Percentiles rank a stretch among this genome's conserved stretches.
These are phyloP conservation scores for Knufia fluminis DNA, from an alignment of 2,329 filamentous ascomycete species.

Conservation along the genomic window DNA sequence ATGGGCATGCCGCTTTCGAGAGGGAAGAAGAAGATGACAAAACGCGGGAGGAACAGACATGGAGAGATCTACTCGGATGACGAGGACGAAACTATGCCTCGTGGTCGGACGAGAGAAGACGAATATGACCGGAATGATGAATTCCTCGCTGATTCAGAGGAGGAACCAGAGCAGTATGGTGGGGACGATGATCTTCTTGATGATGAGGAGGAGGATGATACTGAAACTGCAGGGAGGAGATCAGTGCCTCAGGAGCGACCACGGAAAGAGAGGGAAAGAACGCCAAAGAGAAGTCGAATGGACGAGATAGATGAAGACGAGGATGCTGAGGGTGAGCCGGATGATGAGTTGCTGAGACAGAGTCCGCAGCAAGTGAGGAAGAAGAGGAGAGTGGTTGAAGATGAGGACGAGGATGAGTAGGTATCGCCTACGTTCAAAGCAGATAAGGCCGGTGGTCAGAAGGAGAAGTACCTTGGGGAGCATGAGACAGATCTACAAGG, in stretches of 20 bases:
- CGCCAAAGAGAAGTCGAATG: conserved; percentile 11
- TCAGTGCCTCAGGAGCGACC: conserved; percentile 19
- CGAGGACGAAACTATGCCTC: conserved; percentile 39
- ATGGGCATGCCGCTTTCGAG: conserved; percentile 37
- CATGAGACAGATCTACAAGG: background rate
- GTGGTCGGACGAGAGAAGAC: conserved; percentile 54
- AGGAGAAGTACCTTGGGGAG: background rate
- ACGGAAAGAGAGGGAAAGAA: conserved; percentile 14
- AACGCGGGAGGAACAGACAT: conserved; percentile 33
- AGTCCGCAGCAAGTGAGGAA: conserved; percentile 19
- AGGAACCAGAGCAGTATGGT: conserved; percentile 38
- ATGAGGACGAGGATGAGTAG: conserved; percentile 21
- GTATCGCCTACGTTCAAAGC: background rate
- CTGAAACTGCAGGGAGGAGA: conserved; percentile 24
- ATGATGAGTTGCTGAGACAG: conserved; percentile 12
- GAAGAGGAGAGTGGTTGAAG: conserved; percentile 22
- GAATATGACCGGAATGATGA: conserved; percentile 76
- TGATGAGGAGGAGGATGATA: conserved; percentile 30
- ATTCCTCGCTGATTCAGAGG: conserved; percentile 53
- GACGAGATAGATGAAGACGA: conserved; percentile 15
- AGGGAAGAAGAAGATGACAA: conserved; percentile 26
- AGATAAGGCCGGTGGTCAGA: background rate
- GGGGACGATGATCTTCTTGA: conserved; percentile 36
- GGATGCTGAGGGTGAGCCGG: conserved; percentile 16
- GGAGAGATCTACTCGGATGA: conserved; percentile 42